A percentile compares a stretch with the other conserved stretches of the same genome.
Evolutionary conservation across 345 rosid species (phyloP).

Genomic region (Brassica napus): DNA sequence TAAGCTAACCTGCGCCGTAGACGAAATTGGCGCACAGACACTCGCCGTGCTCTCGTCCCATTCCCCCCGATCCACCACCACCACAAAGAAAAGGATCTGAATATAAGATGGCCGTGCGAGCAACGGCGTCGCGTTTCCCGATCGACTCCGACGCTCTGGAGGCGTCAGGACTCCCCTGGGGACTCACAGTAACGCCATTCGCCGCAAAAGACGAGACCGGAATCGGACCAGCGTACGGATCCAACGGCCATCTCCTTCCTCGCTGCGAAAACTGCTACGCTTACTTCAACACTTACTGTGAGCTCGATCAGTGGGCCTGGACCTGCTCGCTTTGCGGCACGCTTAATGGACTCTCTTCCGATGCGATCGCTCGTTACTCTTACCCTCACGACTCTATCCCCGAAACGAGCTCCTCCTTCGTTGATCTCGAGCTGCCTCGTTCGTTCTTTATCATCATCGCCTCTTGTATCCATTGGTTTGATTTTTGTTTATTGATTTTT

Average conservation of each 20-base stretch:
- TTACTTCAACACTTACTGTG: conserved; percentile 91
- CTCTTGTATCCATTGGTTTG: background rate
- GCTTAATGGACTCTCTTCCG: conserved; percentile 75
- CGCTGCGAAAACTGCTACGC: conserved; percentile 94
- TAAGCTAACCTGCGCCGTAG: conserved; percentile 18
- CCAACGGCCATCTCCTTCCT: conserved; percentile 76
- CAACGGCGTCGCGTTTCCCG: conserved; percentile 83
- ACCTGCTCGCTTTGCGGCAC: conserved; percentile 85
- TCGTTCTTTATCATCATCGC: conserved; percentile 12
- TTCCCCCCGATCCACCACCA: conserved; percentile 9
- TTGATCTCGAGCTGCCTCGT: conserved; percentile 89
- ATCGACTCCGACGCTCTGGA: conserved; percentile 76
- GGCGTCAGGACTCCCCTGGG: conserved; percentile 89
- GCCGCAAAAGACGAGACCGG: conserved; percentile 84
- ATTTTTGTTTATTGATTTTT: background rate
- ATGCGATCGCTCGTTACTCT: conserved; percentile 80
- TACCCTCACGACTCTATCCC: conserved; percentile 64
- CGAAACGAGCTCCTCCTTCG: conserved; percentile 89
- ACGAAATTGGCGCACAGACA: conserved; percentile 21
- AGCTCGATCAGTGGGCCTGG: conserved; percentile 99
- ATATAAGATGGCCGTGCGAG: conserved; percentile 67
- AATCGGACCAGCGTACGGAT: conserved; percentile 73
- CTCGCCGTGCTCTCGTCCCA: conserved; percentile 17
- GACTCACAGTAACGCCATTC: conserved; percentile 85
- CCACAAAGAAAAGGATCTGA: background rate